A percentile compares a stretch with the other conserved stretches of the same genome.
Conservation (phyloP, 2,329 filamentous ascomycete genomes). For the Calonectria crousiana region DNA sequence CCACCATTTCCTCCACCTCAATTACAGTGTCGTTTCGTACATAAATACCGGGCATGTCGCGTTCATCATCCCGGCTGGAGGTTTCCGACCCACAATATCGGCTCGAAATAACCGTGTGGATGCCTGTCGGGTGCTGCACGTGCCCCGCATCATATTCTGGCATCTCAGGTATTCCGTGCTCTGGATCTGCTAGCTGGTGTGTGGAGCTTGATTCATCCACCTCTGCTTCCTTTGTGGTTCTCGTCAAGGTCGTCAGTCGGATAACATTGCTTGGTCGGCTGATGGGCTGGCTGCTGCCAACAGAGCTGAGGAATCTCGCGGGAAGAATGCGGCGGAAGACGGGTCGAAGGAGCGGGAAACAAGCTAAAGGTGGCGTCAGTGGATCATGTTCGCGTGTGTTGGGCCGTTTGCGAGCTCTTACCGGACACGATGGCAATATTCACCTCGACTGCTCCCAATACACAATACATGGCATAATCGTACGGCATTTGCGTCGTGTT, state of each 20-base stretch:
- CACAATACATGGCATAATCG: constrained; percentile 30
- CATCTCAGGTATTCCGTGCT: constrained; percentile 3
- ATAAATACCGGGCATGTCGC: constrained; percentile 9
- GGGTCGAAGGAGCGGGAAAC: constrained; percentile 36
- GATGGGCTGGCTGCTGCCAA: constrained; percentile 30
- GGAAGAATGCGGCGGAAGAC: constrained; percentile 34
- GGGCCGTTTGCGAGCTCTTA: not conserved
- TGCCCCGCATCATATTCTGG: not conserved
- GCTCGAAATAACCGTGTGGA: constrained; percentile 31
- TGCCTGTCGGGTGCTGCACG: not conserved
- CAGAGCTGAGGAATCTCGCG: constrained; percentile 28
- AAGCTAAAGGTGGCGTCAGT: constrained; percentile 21
- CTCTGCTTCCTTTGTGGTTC: constrained; percentile 17
- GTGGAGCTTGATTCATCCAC: constrained; percentile 34
- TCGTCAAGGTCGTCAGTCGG: constrained; percentile 18
- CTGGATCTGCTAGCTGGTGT: constrained; percentile 30
- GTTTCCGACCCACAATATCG: not conserved
- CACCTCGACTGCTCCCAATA: constrained; percentile 34
- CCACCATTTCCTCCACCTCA: constrained; percentile 18
- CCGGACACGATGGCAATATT: constrained; percentile 40
- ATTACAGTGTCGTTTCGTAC: constrained; percentile 31
- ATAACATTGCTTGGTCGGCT: constrained; percentile 33
- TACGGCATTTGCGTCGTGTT: constrained; percentile 29
- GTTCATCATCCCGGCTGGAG: not conserved
- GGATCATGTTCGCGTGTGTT: not conserved